Base-by-base conservation (phyloP, 2,329 filamentous ascomycete species). In the Aspergillus sp. region DNA sequence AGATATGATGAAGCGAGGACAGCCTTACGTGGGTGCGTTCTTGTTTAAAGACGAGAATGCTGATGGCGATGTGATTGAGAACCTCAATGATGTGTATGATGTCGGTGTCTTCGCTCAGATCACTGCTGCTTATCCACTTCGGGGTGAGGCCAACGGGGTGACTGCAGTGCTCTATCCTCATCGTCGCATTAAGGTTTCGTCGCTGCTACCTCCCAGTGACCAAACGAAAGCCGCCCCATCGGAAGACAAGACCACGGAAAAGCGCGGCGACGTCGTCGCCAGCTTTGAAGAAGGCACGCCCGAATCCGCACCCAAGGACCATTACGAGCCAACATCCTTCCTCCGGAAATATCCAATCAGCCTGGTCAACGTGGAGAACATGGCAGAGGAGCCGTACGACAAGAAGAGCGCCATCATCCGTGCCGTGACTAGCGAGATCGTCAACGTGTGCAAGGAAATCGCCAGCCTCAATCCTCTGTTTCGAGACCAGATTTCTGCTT, bases 401-500 rank as follows among this genome's bases (percentile, higher is more conserved):
- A 85, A 88, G 62, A 94, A 91, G 69, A 93, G 86, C 60, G 84
- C 85, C 12, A 83, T 93, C 32, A 89, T 97, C 50, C 84, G 88
- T 46, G 93, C 93, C 8, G 82, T 98, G 41, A 93, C 91, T 43
- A 95, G 91, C 61, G 94, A 98, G 71, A 97, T 98, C 51, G 89
- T 98, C 64, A 97, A 96, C 65, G 93, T 95, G 0, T 97, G 96
- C 76, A 97, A 96, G 71, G 90, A 97, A 65, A 88, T 98, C 45
- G 91, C 91, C 7, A 85, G 83, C 40, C 81, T 96, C 69, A 98
- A 97, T 71, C 88, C 86, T 49, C 77, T 98, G 19, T 98, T 98
- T 76, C 82, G 91, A 48, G 93, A 98, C 61, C 93, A 98, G 63
- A 94, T 98, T 46, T 94, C 90, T 0, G 94, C 91, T 1, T 98